Evolutionary conservation across 1,284 basidiomycete species (phyloP).

Genomic region (Boletus mariae): DNA sequence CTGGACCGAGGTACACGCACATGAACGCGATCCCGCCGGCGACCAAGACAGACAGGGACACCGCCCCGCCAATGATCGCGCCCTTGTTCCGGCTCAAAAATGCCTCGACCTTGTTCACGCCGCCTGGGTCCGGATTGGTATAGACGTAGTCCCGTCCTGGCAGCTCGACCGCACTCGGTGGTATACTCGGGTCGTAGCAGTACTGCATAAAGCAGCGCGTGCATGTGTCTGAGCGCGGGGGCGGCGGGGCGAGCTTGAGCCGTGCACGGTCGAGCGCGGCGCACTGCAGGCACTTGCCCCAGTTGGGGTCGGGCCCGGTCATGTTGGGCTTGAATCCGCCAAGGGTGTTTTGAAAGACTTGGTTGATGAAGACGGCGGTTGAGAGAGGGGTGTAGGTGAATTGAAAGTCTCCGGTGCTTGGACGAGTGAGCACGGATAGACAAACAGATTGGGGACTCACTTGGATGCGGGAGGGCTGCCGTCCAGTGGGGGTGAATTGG

Average conservation of each 20-base stretch:
- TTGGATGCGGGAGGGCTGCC: slow-evolving; percentile 57
- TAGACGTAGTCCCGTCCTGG: slow-evolving; percentile 20
- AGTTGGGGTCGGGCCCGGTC: slow-evolving; percentile 34
- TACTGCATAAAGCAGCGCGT: slow-evolving; percentile 33
- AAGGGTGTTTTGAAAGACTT: slow-evolving; percentile 48
- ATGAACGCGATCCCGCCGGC: slow-evolving; percentile 25
- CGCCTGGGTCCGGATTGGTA: slow-evolving; percentile 24
- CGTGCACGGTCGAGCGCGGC: slow-evolving; percentile 44
- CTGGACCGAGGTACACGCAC: slow-evolving; percentile 13
- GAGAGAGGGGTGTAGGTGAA: slow-evolving; percentile 48
- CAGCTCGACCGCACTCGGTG: slow-evolving; percentile 23
- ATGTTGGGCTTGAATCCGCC: slow-evolving; percentile 54
- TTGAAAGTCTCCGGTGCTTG: slow-evolving; percentile 43
- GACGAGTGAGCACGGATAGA: neutral
- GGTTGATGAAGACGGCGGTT: slow-evolving; percentile 49
- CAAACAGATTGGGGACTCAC: slow-evolving; percentile 35
- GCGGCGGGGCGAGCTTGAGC: slow-evolving; percentile 13
- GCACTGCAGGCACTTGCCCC: slow-evolving; percentile 41
- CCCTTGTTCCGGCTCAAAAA: slow-evolving; percentile 26
- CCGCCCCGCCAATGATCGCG: slow-evolving; percentile 20
- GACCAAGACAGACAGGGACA: slow-evolving; percentile 17
- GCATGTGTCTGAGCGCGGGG: slow-evolving; percentile 25
- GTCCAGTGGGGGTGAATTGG: slow-evolving; percentile 58
- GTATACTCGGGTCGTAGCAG: slow-evolving; percentile 32
- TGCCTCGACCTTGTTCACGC: slow-evolving; percentile 16